Evolutionary conservation across 1,139 yeast genomes (phyloP).

Genomic region (Spencermartinsiella ligniputridi): DNA sequence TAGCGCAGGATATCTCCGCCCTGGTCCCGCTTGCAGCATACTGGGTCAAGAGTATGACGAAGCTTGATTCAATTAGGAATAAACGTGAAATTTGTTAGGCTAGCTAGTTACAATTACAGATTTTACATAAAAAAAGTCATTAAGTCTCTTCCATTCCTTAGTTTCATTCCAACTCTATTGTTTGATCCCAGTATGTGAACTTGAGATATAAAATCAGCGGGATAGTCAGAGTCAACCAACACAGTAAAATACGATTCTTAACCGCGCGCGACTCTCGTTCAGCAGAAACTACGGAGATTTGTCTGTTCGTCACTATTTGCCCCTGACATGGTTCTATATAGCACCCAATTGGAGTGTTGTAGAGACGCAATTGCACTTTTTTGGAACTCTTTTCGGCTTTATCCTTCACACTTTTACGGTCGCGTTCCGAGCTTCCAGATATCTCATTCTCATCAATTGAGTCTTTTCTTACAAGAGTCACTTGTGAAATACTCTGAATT

Average conservation of each 20-base stretch:
- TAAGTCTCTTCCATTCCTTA: too few relatives aligned
- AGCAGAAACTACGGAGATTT: slow-evolving; percentile 10
- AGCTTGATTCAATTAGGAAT: not conserved
- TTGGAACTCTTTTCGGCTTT: too few relatives aligned
- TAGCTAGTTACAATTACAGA: too few relatives aligned
- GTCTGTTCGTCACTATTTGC: slow-evolving; percentile 7
- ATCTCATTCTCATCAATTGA: too few relatives aligned
- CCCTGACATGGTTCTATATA: slow-evolving; percentile 6
- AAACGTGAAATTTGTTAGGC: not conserved
- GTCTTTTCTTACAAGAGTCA: not conserved
- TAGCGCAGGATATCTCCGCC: slow-evolving; percentile 20
- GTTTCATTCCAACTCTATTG: not conserved
- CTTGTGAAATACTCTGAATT: too few relatives aligned
- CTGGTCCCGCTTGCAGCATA: slow-evolving; percentile 9
- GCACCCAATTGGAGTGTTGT: slow-evolving; percentile 8
- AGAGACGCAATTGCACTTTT: not conserved
- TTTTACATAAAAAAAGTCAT: too few relatives aligned
- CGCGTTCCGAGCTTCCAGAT: too few relatives aligned
- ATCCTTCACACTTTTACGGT: too few relatives aligned
- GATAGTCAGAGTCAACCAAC: slow-evolving; percentile 20
- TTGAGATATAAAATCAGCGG: slow-evolving; percentile 21
- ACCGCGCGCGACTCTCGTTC: slow-evolving; percentile 17
- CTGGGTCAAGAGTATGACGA: slow-evolving; percentile 1
- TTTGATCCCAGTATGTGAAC: slow-evolving; percentile 18
- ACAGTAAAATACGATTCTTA: slow-evolving; percentile 20